phyloP scores from a whole-genome alignment of 306 rosid genomes.

The Mimosa bimucronata region DNA sequence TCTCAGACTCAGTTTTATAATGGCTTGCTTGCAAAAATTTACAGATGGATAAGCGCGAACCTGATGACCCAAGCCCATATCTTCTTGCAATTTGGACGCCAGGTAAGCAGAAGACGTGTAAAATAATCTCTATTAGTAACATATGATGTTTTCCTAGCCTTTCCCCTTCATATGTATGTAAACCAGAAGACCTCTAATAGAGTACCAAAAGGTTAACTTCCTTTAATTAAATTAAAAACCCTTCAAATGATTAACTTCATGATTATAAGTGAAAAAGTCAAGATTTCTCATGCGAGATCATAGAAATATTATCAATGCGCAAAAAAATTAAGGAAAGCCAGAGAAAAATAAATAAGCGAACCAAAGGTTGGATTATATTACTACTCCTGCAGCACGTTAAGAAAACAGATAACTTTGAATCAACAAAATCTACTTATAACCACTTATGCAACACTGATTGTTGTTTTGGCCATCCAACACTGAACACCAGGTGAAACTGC shows the following conservation, averaged over 20 bases:
- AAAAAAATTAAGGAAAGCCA: slow-evolving; percentile 25
- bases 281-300: background rate
- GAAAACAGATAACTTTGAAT: slow-evolving; percentile 17
- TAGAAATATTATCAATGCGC: slow-evolving; percentile 14
- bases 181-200: background rate
- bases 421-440: slow-evolving; percentile 26
- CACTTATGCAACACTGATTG: slow-evolving; percentile 19
- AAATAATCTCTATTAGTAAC: slow-evolving; percentile 26
- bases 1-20: slow-evolving; percentile 27
- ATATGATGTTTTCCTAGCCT: slow-evolving; percentile 22
- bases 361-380: slow-evolving; percentile 25
- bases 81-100: slow-evolving; percentile 98
- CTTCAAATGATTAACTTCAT: background rate
- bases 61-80: slow-evolving; percentile 95
- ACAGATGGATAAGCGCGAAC: slow-evolving; percentile 85
- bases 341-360: slow-evolving; percentile 18
- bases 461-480: background rate
- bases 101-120: slow-evolving; percentile 55
- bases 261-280: background rate
- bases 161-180: slow-evolving; percentile 17
- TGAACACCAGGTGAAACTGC: slow-evolving; percentile 74
- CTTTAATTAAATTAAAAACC: background rate
- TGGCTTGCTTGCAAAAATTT: slow-evolving; percentile 35
- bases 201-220: background rate
- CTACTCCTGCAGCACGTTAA: slow-evolving; percentile 22